Percentiles rank a stretch among this genome's conserved stretches.
Evolutionary conservation across 2,329 filamentous ascomycete genomes (phyloP).

Genomic region (Septoria petroselini): DNA sequence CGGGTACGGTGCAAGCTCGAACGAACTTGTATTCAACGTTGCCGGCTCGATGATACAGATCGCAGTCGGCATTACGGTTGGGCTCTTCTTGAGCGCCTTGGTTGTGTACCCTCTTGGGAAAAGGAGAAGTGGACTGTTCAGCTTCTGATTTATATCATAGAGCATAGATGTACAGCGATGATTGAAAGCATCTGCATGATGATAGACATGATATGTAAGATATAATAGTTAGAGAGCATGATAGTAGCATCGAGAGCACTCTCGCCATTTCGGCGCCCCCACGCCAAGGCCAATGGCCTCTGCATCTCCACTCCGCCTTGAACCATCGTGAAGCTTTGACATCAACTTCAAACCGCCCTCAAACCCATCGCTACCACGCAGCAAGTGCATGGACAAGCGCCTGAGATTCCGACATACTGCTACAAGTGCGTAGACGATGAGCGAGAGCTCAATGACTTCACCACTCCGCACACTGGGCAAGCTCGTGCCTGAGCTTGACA

Average conservation of each 20-base stretch:
- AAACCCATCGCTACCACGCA: no score
- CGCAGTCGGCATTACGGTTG: conserved; percentile 51
- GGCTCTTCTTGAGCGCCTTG: conserved; percentile 48
- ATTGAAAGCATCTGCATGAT: conserved; percentile 1
- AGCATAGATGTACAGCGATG: conserved; percentile 8
- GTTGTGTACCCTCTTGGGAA: conserved; percentile 51
- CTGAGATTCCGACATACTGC: no score
- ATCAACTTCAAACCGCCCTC: neutral
- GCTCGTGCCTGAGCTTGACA: conserved; percentile 35
- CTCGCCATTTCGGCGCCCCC: neutral
- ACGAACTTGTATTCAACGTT: conserved; percentile 48
- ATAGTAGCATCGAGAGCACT: neutral
- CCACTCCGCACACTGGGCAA: conserved; percentile 17
- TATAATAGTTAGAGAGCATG: neutral
- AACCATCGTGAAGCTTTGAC: neutral
- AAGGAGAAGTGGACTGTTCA: conserved; percentile 45
- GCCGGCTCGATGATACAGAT: conserved; percentile 50
- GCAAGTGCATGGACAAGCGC: no score
- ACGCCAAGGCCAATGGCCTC: conserved; percentile 4
- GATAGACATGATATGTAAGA: conserved; percentile 7
- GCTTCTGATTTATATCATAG: conserved; percentile 30
- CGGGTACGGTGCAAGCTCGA: conserved; percentile 30
- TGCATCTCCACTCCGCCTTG: neutral
- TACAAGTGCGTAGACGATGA: conserved; percentile 2
- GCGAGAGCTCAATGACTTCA: conserved; percentile 13